Evolutionary conservation across 495 filamentous ascomycete genomes (phyloP), one percentile per base, ranked within the genome.

Genomic region (Tuber calosporum): DNA sequence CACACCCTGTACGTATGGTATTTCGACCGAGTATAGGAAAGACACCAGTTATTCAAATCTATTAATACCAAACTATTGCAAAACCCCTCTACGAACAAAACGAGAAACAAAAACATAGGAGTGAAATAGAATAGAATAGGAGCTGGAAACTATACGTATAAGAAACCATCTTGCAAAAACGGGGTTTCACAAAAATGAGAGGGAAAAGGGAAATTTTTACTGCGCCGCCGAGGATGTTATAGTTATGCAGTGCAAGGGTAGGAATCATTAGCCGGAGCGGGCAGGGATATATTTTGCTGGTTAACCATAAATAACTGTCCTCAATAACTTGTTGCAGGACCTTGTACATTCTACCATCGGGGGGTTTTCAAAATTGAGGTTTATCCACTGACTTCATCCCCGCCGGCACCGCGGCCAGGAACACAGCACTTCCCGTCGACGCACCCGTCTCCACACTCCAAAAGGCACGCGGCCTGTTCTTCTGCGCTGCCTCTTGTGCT

Each of bases 371-470:
- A 62, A 34, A 34, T 30, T 30, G 26, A 26, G 34, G 26, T 34
- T 34, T 62, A 62, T 34, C 53, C 53, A 19, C 1, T 15, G 30
- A 5, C 26, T 34, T 62, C 53, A 62, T 17, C 53, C 13, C 53
- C 53, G 17, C 26, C 26, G 1, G 26, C 26, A 30, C 26, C 58
- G 41, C 77, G 67, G 9, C 75, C 72, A 66, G 79, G 69, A 2
- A 77, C 73, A 70, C 93, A 98, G 83, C 94, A 99, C 70, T 92
- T 89, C 70, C 86, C 87, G 0, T 85, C 87, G 22, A 85, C 87
- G 79, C 94, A 98, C 72, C 92, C 88, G 74, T 96, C 92, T 9
- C 92, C 91, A 70, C 94, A 97, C 69, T 94, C 92, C 17, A 98
- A 81, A 68, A 98, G 84, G 79, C 94, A 98, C 3, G 87, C 84